phyloP scores from a whole-genome alignment of 2,329 filamentous ascomycete genomes.

The Ophiostoma montium region DNA sequence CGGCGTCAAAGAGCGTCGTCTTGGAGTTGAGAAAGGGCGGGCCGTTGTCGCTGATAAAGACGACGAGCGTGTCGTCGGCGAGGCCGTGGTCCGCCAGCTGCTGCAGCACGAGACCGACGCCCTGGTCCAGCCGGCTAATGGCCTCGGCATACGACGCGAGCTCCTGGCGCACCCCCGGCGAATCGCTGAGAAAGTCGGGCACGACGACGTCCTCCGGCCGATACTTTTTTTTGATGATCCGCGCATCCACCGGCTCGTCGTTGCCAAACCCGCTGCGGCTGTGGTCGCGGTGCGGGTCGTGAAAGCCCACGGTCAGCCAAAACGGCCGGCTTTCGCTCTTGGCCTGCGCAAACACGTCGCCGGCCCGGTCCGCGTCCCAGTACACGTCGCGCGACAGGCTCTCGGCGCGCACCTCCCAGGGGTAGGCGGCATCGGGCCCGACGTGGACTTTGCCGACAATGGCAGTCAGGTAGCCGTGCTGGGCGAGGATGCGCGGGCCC shows the following conservation, averaged over 20 bases:
- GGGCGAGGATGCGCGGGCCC: constrained; percentile 24
- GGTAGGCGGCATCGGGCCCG: constrained; percentile 25
- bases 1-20: not conserved
- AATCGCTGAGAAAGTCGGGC: constrained; percentile 26
- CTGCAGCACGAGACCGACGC: constrained; percentile 26
- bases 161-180: constrained; percentile 26
- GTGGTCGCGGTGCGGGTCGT: constrained; percentile 31
- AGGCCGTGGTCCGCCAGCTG: constrained; percentile 21
- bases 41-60: constrained; percentile 22
- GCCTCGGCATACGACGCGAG: constrained; percentile 28
- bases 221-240: constrained; percentile 15
- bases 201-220: constrained; percentile 23
- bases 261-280: constrained; percentile 31
- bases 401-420: constrained; percentile 27
- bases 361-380: constrained; percentile 24
- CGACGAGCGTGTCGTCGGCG: constrained; percentile 10
- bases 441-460: constrained; percentile 36
- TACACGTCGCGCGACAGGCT: constrained; percentile 30
- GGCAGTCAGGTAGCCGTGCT: constrained; percentile 28
- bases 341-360: constrained; percentile 23
- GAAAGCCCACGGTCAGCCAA: constrained; percentile 30
- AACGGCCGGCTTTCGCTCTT: constrained; percentile 22
- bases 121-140: constrained; percentile 28
- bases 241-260: constrained; percentile 16
- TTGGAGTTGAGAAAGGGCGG: constrained; percentile 20